Conservation (phyloP, 345 rosid species). For the Lagerstroemia speciosa region DNA sequence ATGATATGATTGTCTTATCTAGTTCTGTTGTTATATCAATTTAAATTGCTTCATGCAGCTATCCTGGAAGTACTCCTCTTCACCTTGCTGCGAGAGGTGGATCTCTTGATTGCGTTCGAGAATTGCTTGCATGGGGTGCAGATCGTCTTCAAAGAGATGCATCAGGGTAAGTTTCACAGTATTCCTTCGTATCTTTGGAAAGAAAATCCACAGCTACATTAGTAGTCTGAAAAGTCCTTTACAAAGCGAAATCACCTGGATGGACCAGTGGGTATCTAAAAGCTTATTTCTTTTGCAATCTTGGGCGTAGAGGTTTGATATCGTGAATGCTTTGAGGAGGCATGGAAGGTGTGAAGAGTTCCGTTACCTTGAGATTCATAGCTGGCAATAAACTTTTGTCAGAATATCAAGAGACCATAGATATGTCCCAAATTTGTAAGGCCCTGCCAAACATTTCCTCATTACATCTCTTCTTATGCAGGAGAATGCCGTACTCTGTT, state of each 20-base stretch:
- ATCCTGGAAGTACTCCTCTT: conserved; percentile 91
- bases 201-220: too few species aligned
- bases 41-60: conserved; percentile 34
- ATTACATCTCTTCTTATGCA: conserved; percentile 16
- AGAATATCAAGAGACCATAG: too few species aligned
- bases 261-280: neutral
- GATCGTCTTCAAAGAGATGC: conserved; percentile 93
- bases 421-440: neutral
- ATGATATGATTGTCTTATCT: neutral
- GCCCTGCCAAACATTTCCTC: neutral
- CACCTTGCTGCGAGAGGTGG: conserved; percentile 98
- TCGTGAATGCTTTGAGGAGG: neutral
- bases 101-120: conserved; percentile 84
- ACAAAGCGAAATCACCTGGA: too few species aligned
- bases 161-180: conserved; percentile 50
- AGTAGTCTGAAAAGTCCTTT: too few species aligned
- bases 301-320: neutral
- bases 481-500: conserved; percentile 83
- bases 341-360: neutral
- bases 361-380: too few species aligned
- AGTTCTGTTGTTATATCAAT: neutral
- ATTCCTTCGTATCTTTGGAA: neutral
- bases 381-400: too few species aligned
- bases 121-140: conserved; percentile 93
- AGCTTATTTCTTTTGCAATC: neutral